phyloP scores from a whole-genome alignment of 2,329 filamentous ascomycete genomes.

The Phyllosticta citriasiana region DNA sequence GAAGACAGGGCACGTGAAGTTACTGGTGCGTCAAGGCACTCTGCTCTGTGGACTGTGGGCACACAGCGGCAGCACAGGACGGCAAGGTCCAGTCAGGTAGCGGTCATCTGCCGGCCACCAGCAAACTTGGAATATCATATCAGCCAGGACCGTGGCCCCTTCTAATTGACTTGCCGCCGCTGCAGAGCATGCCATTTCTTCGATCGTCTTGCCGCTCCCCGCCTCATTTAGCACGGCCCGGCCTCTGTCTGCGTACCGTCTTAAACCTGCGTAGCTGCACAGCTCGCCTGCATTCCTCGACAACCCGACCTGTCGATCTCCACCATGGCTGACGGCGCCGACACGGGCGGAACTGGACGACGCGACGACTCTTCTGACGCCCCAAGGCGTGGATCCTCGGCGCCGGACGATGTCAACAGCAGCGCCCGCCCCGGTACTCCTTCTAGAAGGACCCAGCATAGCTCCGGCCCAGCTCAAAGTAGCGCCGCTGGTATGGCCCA shows the following conservation, averaged over 20 bases:
- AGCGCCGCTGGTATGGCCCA: constrained; percentile 1
- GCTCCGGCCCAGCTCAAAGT: neutral
- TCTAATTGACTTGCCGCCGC: too few species aligned
- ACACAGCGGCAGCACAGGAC: neutral
- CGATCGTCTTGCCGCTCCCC: neutral
- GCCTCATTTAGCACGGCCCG: neutral
- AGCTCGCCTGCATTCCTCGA: neutral
- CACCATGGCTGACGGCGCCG: neutral
- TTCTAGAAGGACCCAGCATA: neutral
- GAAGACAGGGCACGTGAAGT: neutral
- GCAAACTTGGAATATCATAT: neutral
- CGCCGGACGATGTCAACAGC: neutral
- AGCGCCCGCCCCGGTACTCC: neutral
- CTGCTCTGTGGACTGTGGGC: neutral
- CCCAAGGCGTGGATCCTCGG: neutral
- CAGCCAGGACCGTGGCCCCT: neutral
- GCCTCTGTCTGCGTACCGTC: neutral
- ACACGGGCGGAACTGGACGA: neutral
- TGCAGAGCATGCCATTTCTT: too few species aligned
- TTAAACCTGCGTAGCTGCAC: neutral
- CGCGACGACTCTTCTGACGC: neutral
- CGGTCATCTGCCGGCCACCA: constrained; percentile 9
- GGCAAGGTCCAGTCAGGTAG: neutral
- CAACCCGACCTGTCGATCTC: neutral
- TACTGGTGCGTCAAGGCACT: neutral